Evolutionary conservation across 225 moss, liverwort and hornwort genomes (phyloP).

Genomic region (Antitrichia curtipendula): DNA sequence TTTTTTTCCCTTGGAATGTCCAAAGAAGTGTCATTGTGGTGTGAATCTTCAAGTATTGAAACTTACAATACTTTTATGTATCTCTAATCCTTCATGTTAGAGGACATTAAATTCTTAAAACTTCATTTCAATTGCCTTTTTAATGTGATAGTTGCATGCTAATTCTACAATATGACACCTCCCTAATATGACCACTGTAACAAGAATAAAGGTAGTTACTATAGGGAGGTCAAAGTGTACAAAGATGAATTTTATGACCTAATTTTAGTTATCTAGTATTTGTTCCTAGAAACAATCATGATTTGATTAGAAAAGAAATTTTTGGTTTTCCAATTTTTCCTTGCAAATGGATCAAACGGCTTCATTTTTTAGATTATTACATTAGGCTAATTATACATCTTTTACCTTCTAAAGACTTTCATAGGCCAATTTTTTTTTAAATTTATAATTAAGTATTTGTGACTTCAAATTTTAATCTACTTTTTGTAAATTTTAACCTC

Average conservation of each 20-base stretch:
- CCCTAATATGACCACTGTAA: background rate
- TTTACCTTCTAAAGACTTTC: background rate
- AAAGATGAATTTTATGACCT: background rate
- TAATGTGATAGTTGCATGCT: background rate
- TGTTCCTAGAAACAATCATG: background rate
- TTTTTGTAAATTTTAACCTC: background rate
- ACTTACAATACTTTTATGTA: too few species aligned
- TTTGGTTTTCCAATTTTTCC: background rate
- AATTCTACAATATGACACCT: background rate
- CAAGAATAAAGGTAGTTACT: fast-evolving
- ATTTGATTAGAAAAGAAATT: background rate
- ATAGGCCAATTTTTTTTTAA: background rate
- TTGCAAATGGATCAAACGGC: background rate
- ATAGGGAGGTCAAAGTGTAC: background rate
- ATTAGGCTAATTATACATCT: background rate
- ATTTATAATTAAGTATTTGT: background rate
- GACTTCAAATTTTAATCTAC: background rate
- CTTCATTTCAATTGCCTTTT: background rate
- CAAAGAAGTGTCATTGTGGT: background rate
- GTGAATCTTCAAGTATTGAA: background rate
- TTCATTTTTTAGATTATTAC: background rate
- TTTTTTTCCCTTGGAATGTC: background rate
- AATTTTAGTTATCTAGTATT: background rate
- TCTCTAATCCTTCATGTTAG: too few species aligned
- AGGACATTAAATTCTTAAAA: too few species aligned